Percentiles rank a stretch among this genome's conserved stretches.
phyloP scores from a whole-genome alignment of 192 early-diverging fungal species.

The Gamsiella multidivaricata region DNA sequence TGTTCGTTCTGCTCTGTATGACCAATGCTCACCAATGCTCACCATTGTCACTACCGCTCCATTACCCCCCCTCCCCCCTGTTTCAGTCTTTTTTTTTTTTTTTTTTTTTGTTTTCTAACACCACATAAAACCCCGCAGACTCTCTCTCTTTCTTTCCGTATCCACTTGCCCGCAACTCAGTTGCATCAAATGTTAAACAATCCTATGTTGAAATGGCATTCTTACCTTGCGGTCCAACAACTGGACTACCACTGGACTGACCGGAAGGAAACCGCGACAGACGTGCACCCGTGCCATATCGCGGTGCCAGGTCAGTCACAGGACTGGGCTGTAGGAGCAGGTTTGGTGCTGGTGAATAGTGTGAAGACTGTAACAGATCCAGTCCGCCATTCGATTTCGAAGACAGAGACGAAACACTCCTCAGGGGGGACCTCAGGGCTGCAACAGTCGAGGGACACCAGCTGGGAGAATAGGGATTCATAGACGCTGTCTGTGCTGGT shows the following conservation, averaged over 20 bases:
- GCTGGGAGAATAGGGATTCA: constrained; percentile 25
- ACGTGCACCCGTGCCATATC: constrained; percentile 9
- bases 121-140: too few species aligned
- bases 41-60: not conserved
- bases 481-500: not conserved
- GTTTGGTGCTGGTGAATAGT: constrained; percentile 42
- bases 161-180: too few species aligned
- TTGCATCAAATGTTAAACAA: too few species aligned
- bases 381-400: not conserved
- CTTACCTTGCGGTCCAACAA: constrained; percentile 42
- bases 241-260: not conserved
- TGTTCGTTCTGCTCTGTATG: not conserved
- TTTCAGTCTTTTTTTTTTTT: not conserved
- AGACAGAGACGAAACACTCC: constrained; percentile 2
- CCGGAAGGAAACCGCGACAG: not conserved
- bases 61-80: not conserved
- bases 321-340: constrained; percentile 41
- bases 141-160: not conserved
- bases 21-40: not conserved
- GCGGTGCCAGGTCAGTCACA: constrained; percentile 9
- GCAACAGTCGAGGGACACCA: constrained; percentile 38
- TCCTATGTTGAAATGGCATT: too few species aligned
- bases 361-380: constrained; percentile 12
- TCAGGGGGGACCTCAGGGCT: constrained; percentile 14
- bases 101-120: constrained; percentile 11